Base-by-base conservation (phyloP, 1,139 yeast genomes). In the Candida glucosophila region DNA sequence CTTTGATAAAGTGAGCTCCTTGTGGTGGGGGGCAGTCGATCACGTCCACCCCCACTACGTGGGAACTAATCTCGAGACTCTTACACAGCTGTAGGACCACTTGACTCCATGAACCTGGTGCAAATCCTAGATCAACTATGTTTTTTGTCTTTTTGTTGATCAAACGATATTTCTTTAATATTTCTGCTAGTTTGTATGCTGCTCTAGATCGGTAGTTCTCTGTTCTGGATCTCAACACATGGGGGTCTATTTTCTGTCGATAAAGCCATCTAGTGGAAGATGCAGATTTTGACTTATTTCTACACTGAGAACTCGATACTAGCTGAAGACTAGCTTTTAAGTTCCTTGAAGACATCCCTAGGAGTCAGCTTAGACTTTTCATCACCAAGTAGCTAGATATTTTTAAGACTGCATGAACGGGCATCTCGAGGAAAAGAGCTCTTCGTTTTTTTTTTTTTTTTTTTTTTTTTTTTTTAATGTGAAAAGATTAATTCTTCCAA, bases 191-290 rank as follows among this genome's bases (percentile, higher is more conserved):
- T 46, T 90, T 90, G 56, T 73, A 88, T 1, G 97, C 97, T 0
- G 98, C 98, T 25, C 98, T 56, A 2, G 96, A 85, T 39, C 77
- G 67, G 39, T 71, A 72, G 32, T 80, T 70, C 26, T 68, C 65
- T 7, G 58, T 55, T 42, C 71, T 75, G 4, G 95, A 86, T 36
- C 76, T 75, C 28, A 68, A 62, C 3, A 85, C 65, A 48, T 63
- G 83, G 22, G 44, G 58, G 48, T 86, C 96, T 13, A 53, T 60
- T 19, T 55, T 50, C 35, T 81, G 92, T 30, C 96, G 66, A 17
- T 69, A 61, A 2, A 85, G 51, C 96, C 97, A 86, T 36, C 77
- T 55, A 18, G 56, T 58, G 1, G 92, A 80, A 1, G 80, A 72
- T n/a, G 62, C 41, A 1, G 66, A 45, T 24, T 42, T 44, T 17